Percentiles rank a stretch among this genome's conserved stretches.
Conservation (phyloP, 768 basidiomycete species). For the Lactifluus subvellereus region DNA sequence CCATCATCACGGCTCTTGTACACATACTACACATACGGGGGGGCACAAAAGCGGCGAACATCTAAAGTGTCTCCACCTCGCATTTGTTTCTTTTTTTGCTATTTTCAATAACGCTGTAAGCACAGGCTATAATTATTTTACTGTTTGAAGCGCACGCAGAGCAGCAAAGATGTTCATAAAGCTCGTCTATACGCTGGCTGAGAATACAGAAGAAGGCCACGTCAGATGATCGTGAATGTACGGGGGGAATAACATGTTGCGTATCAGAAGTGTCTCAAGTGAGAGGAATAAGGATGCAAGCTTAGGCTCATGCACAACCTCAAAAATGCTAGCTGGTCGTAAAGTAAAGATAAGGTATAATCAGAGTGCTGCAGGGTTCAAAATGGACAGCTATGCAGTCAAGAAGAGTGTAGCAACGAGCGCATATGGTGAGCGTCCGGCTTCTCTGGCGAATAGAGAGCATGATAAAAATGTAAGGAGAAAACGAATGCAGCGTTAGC, state of each 20-base stretch:
- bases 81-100: background rate
- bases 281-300: slow-evolving; percentile 16
- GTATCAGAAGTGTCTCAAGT: slow-evolving; percentile 1
- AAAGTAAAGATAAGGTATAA: slow-evolving; percentile 6
- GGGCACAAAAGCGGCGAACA: background rate
- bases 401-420: background rate
- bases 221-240: slow-evolving; percentile 5
- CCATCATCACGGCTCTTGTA: slow-evolving; percentile 3
- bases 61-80: slow-evolving; percentile 3
- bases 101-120: background rate
- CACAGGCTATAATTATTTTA: slow-evolving; percentile 1
- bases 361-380: background rate
- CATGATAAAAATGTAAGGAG: background rate
- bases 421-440: background rate
- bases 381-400: background rate
- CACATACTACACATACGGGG: background rate
- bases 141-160: background rate
- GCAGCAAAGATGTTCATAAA: background rate
- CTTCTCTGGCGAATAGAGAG: background rate
- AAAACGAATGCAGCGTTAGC: background rate
- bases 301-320: slow-evolving; percentile 2
- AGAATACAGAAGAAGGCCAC: slow-evolving; percentile 4
- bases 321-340: slow-evolving; percentile 2
- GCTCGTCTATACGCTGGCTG: slow-evolving; percentile 4
- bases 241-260: background rate